Evolutionary conservation across 2,329 filamentous ascomycete species (phyloP).

Genomic region (Teratosphaeriaceae sp.): DNA sequence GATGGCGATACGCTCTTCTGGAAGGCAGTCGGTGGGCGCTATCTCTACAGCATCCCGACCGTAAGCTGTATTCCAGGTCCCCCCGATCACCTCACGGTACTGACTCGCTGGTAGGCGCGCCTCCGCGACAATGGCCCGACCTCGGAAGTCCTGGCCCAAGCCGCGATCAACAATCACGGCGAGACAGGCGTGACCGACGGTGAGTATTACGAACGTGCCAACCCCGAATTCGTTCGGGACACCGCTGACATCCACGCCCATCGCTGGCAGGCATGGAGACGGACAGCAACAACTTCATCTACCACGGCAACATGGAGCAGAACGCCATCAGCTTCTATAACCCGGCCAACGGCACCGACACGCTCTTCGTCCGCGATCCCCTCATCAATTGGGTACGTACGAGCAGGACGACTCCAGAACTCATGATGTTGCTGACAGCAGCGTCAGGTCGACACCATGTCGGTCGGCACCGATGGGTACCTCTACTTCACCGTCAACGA

Average conservation of each 20-base stretch:
- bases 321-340: conserved; percentile 44
- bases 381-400: conserved; percentile 38
- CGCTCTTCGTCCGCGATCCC: conserved; percentile 40
- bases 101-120: conserved; percentile 18
- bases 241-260: no score
- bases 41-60: conserved; percentile 32
- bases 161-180: conserved; percentile 36
- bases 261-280: no score
- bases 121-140: conserved; percentile 34
- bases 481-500: conserved; percentile 51
- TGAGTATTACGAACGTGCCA: no score
- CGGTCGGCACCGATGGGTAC: conserved; percentile 39
- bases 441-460: conserved; percentile 38
- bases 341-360: conserved; percentile 38
- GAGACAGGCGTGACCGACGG: conserved; percentile 48
- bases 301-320: conserved; percentile 45
- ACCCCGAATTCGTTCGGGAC: no score
- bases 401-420: no score
- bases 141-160: conserved; percentile 40
- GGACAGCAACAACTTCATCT: conserved; percentile 40
- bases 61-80: no score
- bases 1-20: conserved; percentile 45
- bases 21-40: conserved; percentile 37
- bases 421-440: no score
- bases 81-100: no score